phyloP scores from a whole-genome alignment of 352 stramenopile genomes.

The Phytophthora cryptogea region DNA sequence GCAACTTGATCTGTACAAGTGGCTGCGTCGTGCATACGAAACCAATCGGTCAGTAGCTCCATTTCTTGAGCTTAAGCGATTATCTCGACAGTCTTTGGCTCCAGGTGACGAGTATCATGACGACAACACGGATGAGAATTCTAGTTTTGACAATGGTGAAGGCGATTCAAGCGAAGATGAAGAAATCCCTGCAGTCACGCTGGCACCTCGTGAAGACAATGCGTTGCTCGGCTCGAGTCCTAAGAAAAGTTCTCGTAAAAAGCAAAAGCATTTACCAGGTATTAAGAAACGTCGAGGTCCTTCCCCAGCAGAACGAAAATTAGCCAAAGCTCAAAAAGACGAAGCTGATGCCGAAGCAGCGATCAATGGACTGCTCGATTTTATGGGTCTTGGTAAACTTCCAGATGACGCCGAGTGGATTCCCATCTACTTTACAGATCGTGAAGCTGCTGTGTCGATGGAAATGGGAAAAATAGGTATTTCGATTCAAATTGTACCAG shows the following conservation, averaged over 20 bases:
- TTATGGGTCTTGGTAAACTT: slow-evolving; percentile 74
- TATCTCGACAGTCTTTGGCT: slow-evolving; percentile 13
- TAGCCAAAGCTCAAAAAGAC: slow-evolving; percentile 49
- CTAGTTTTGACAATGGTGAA: slow-evolving; percentile 16
- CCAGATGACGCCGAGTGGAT: slow-evolving; percentile 80
- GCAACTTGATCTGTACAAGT: slow-evolving; percentile 86
- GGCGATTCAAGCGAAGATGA: slow-evolving; percentile 24
- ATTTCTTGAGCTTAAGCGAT: slow-evolving; percentile 65
- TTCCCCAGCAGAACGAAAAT: slow-evolving; percentile 17
- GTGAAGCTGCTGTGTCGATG: slow-evolving; percentile 63
- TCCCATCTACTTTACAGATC: slow-evolving; percentile 76
- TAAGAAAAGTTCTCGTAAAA: slow-evolving; percentile 17
- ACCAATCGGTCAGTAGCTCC: slow-evolving; percentile 58
- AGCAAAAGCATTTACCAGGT: background rate
- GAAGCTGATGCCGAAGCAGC: slow-evolving; percentile 59
- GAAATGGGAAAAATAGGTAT: slow-evolving; percentile 72
- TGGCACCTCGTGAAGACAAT: slow-evolving; percentile 40
- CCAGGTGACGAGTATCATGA: background rate
- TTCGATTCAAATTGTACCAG: slow-evolving; percentile 83
- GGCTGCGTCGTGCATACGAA: slow-evolving; percentile 68
- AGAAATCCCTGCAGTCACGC: background rate
- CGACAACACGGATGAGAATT: background rate
- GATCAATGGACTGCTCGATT: slow-evolving; percentile 67
- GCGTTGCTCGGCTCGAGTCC: slow-evolving; percentile 28
- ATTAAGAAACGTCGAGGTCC: slow-evolving; percentile 17